Evolutionary conservation across 257 asterid species (phyloP).

Genomic region (Jasminum sambac): DNA sequence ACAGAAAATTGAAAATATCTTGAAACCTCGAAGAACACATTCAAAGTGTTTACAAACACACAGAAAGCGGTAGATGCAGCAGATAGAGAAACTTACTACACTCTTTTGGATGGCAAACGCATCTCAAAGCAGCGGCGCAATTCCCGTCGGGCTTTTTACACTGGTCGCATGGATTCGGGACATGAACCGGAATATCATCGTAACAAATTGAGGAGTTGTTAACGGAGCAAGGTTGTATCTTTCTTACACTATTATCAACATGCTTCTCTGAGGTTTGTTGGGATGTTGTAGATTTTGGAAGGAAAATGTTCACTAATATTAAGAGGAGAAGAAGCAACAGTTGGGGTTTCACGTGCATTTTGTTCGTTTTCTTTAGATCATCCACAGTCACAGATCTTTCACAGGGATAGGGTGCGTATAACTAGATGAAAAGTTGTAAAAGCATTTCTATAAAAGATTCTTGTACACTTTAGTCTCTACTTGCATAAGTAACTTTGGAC

Average conservation of each 20-base stretch:
- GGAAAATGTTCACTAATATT: conserved; percentile 2
- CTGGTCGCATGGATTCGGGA: conserved; percentile 63
- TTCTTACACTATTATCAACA: conserved; percentile 41
- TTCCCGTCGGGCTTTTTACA: conserved; percentile 54
- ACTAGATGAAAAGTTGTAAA: conserved; percentile 18
- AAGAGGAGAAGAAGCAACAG: conserved; percentile 31
- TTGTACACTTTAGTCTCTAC: not conserved
- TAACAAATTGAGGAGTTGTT: conserved; percentile 40
- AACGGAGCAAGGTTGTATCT: conserved; percentile 23
- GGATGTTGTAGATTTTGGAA: conserved; percentile 24
- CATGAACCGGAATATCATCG: conserved; percentile 58
- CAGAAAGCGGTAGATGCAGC: too few relatives aligned
- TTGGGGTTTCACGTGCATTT: conserved; percentile 38
- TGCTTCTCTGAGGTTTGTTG: conserved; percentile 21
- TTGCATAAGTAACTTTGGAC: too few relatives aligned
- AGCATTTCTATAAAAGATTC: conserved; percentile 31
- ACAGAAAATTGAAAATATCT: too few relatives aligned
- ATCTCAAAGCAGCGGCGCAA: conserved; percentile 69
- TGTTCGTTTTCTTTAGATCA: conserved; percentile 8
- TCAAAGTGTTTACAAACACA: too few relatives aligned
- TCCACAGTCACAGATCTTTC: not conserved
- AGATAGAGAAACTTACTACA: conserved; percentile 49
- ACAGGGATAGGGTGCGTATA: not conserved
- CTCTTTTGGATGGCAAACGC: conserved; percentile 50
- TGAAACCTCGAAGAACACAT: too few relatives aligned